Base-by-base conservation (phyloP, 495 filamentous ascomycete genomes). In the Daldinia bambusicola region DNA sequence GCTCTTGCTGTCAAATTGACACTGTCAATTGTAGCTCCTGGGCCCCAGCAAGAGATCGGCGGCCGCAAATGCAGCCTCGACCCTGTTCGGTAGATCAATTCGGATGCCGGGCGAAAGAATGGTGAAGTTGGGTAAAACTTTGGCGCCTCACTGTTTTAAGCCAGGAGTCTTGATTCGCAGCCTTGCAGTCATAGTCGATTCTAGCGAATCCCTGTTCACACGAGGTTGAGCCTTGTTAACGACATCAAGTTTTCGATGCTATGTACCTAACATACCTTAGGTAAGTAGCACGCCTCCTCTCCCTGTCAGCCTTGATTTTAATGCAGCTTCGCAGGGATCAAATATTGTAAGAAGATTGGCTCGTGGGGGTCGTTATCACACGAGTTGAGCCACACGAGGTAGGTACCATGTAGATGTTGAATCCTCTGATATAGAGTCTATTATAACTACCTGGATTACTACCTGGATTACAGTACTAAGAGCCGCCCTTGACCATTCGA, bases 41-140 rank as follows among this genome's bases (percentile, higher is more conserved):
- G 26, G 26, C 69, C 60, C 61, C 18, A 22, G 55, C 34, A 20
- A 30, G 56, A 58, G 65, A 68, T 68, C 70, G 55, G 40, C 65
- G 48, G 50, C 70, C 70, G 12, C 20, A 18, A 41, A 64, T 68
- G 61, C 65, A 60, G 61, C 55, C 65, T 18, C 31, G 53, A 37
- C 53, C 53, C 53, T 56, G 30, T 45, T 61, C 69, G 64, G 69
- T 72, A 65, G 70, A 72, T 72, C 50, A 50, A 48, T 61, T 72
- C 61, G 61, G 61, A 68, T 68, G 32, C 61, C 61, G 64, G 65
- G 55, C 22, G 18, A 55, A 55, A 36, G 32, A 55, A 50, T 38
- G n/a, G 31, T 55, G 37, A 53, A 58, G 64, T 38, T 52, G 57
- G 12, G 36, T 45, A 38, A 45, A 53, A 13, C 38, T 57, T 37